Evolutionary conservation across 2,329 filamentous ascomycete species (phyloP).

Genomic region (Trichophyton verrucosum): DNA sequence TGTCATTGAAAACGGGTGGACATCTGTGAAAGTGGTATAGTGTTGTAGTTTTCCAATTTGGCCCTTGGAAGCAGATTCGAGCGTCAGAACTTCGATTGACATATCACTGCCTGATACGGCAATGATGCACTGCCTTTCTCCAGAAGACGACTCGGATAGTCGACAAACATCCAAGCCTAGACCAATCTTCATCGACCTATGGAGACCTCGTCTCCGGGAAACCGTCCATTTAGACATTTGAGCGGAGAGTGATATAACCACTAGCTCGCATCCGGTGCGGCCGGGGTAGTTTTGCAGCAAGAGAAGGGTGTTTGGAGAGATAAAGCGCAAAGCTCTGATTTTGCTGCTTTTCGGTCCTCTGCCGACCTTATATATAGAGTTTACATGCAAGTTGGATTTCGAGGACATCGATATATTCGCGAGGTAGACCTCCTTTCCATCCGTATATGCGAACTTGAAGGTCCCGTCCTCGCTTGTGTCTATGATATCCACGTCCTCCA

Average conservation of each 20-base stretch:
- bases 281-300: conserved; percentile 45
- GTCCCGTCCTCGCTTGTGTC: conserved; percentile 24
- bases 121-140: conserved; percentile 63
- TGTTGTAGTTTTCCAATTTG: conserved; percentile 37
- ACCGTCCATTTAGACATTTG: conserved; percentile 30
- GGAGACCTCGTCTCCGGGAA: conserved; percentile 46
- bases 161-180: conserved; percentile 66
- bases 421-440: conserved; percentile 60
- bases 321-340: conserved; percentile 45
- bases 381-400: conserved; percentile 28
- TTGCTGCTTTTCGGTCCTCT: conserved; percentile 30
- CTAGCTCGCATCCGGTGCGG: conserved; percentile 43
- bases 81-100: conserved; percentile 63
- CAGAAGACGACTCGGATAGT: conserved; percentile 46
- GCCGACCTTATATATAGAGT: conserved; percentile 13
- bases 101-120: conserved; percentile 70
- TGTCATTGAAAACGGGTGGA: conserved; percentile 49
- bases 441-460: conserved; percentile 67
- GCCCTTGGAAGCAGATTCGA: conserved; percentile 49
- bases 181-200: conserved; percentile 57
- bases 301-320: conserved; percentile 42
- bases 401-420: conserved; percentile 44
- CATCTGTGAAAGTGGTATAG: conserved; percentile 42
- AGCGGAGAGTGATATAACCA: conserved; percentile 32
- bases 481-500: conserved; percentile 35